Percentiles rank a stretch among this genome's conserved stretches.
Conservation (phyloP, 2,329 filamentous ascomycete species). For the Myriosclerotinia scirpicola region DNA sequence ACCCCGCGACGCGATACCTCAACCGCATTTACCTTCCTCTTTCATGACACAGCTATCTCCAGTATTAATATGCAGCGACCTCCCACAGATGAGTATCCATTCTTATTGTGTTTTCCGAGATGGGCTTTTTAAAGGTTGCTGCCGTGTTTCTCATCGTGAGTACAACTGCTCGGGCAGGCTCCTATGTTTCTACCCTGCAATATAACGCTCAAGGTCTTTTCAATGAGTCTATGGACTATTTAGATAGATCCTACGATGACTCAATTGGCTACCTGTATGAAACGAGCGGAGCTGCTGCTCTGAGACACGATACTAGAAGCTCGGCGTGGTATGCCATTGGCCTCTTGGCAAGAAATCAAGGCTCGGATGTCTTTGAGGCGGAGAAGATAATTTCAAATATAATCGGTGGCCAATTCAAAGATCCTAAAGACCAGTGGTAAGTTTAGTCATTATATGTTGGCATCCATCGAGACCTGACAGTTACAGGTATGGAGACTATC, state of each 20-base stretch:
- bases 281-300: conserved; percentile 43
- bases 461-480: neutral
- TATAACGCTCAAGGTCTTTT: conserved; percentile 45
- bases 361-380: conserved; percentile 51
- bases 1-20: neutral
- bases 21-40: neutral
- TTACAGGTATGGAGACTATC: conserved; percentile 48
- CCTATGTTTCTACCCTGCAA: conserved; percentile 29
- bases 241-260: conserved; percentile 56
- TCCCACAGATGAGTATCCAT: neutral
- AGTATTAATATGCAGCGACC: neutral
- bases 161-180: conserved; percentile 12
- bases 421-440: conserved; percentile 55
- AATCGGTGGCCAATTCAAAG: conserved; percentile 53
- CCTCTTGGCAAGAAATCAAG: conserved; percentile 55
- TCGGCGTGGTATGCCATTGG: conserved; percentile 61
- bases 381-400: conserved; percentile 55
- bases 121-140: conserved; percentile 5
- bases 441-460: neutral
- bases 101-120: neutral
- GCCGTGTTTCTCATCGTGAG: neutral
- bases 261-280: conserved; percentile 54
- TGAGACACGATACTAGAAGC: conserved; percentile 53
- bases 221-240: conserved; percentile 53
- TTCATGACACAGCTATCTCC: neutral